phyloP scores from a whole-genome alignment of 129 eudicot species.

The Centrapalus pauciflorus region DNA sequence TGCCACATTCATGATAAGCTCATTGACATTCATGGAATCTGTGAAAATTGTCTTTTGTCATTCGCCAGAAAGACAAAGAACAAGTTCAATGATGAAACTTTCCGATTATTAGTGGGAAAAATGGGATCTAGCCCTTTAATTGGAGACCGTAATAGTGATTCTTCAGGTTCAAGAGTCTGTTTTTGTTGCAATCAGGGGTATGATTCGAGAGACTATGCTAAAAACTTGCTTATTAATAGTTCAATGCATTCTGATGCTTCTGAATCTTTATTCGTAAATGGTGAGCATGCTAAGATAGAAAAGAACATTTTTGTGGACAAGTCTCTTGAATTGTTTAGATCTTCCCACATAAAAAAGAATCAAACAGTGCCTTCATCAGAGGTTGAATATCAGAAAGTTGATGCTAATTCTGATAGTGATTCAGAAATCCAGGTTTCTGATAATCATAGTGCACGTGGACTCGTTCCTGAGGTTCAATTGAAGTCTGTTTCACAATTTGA shows the following conservation, averaged over 20 bases:
- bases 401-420: slow-evolving; percentile 40
- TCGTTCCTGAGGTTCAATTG: slow-evolving; percentile 22
- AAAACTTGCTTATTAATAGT: slow-evolving; percentile 22
- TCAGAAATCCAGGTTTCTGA: slow-evolving; percentile 35
- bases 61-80: slow-evolving; percentile 40
- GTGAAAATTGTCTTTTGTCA: slow-evolving; percentile 69
- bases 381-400: slow-evolving; percentile 40
- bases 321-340: slow-evolving; percentile 7
- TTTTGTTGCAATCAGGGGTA: slow-evolving; percentile 52
- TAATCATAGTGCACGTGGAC: slow-evolving; percentile 15
- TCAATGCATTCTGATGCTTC: slow-evolving; percentile 30
- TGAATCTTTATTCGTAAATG: slow-evolving; percentile 21
- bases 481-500: slow-evolving; percentile 13
- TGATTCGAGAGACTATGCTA: slow-evolving; percentile 24
- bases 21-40: slow-evolving; percentile 59
- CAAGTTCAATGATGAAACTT: slow-evolving; percentile 55
- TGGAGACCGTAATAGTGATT: slow-evolving; percentile 10
- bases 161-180: slow-evolving; percentile 33
- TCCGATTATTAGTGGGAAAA: slow-evolving; percentile 52
- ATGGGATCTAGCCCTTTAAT: slow-evolving; percentile 34
- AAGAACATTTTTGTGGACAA: slow-evolving; percentile 29
- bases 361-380: slow-evolving; percentile 27
- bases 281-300: slow-evolving; percentile 24
- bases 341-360: slow-evolving; percentile 13
- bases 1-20: slow-evolving; percentile 63